phyloP scores from a whole-genome alignment of 1,139 yeast genomes.

The Groenewaldozyma auringiensis region DNA sequence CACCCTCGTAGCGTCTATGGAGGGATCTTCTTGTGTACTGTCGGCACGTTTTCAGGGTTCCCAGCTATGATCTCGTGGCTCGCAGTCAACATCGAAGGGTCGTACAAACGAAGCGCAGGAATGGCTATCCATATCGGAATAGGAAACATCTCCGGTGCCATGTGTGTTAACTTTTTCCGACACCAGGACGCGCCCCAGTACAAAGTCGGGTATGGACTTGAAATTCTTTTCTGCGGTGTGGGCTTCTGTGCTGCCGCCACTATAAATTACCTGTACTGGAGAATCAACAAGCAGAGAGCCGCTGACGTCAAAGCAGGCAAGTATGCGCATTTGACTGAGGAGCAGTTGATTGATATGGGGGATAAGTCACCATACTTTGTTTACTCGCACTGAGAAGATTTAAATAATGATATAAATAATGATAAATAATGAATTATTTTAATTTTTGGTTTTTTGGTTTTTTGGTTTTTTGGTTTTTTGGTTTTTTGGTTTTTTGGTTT shows the following conservation, averaged over 20 bases:
- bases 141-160: conserved; percentile 38
- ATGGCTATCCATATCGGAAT: conserved; percentile 38
- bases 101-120: conserved; percentile 34
- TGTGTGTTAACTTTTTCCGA: conserved; percentile 27
- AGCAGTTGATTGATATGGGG: conserved; percentile 29
- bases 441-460: too few relatives aligned
- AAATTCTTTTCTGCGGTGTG: conserved; percentile 14
- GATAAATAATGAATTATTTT: neutral
- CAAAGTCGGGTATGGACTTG: conserved; percentile 25
- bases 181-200: conserved; percentile 27
- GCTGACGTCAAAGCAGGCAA: conserved; percentile 23
- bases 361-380: conserved; percentile 30
- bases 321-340: conserved; percentile 23
- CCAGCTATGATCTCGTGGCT: conserved; percentile 37
- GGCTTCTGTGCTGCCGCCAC: conserved; percentile 9
- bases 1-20: conserved; percentile 25
- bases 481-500: too few relatives aligned
- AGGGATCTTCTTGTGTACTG: conserved; percentile 32
- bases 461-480: too few relatives aligned
- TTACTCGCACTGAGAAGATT: conserved; percentile 10
- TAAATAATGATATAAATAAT: neutral
- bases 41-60: conserved; percentile 33
- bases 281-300: conserved; percentile 22
- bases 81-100: conserved; percentile 34
- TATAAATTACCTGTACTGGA: conserved; percentile 17